A percentile compares a stretch with the other conserved stretches of the same genome.
These are phyloP conservation scores for Casuarina cunninghamiana DNA, from an alignment of 306 rosid genomes.

Conservation along the genomic window DNA sequence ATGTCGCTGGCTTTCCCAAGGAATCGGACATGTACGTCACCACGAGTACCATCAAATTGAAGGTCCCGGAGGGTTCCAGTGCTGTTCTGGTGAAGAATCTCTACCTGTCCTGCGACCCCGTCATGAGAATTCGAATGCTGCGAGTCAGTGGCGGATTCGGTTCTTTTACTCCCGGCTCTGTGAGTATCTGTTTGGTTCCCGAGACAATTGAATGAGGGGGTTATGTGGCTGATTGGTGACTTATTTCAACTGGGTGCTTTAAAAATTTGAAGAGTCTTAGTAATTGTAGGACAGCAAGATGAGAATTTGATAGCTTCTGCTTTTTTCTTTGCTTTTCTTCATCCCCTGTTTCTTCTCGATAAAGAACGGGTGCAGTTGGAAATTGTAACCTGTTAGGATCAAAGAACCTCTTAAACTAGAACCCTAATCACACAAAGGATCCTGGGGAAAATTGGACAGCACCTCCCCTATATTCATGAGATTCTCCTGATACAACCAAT, in stretches of 20 bases:
- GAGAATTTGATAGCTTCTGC: background rate
- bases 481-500: too few relatives aligned
- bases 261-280: background rate
- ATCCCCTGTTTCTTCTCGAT: background rate
- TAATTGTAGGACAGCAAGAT: background rate
- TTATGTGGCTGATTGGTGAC: background rate
- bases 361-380: too few relatives aligned
- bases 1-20: constrained; percentile 40
- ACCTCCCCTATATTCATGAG: too few relatives aligned
- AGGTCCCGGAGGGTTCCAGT: constrained; percentile 34
- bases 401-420: too few relatives aligned
- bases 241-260: background rate
- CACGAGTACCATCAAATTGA: constrained; percentile 31
- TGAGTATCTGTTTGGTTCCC: constrained; percentile 18
- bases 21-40: constrained; percentile 42
- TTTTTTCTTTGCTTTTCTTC: background rate
- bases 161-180: constrained; percentile 45
- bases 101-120: constrained; percentile 64
- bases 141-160: background rate
- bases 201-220: background rate
- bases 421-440: too few relatives aligned
- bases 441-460: too few relatives aligned
- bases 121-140: constrained; percentile 39
- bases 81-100: constrained; percentile 59
- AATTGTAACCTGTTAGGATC: too few relatives aligned